phyloP scores from a whole-genome alignment of 139 green algal species.

The Chlorella sp. region DNA sequence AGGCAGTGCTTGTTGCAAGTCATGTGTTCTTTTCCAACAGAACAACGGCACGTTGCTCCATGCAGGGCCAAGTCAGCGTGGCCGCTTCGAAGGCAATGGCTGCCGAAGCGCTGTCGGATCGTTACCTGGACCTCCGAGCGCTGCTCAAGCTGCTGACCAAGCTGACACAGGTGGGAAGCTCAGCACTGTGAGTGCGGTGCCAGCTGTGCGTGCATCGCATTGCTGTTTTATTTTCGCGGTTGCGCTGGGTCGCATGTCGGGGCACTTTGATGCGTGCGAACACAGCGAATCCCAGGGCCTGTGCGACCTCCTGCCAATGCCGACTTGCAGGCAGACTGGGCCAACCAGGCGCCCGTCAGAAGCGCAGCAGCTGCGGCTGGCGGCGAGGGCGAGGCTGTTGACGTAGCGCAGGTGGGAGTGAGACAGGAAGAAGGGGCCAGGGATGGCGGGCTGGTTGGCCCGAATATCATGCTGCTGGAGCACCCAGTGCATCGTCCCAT shows the following conservation, averaged over 20 bases:
- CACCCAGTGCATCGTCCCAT: too few species aligned
- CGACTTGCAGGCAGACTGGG: constrained; percentile 39
- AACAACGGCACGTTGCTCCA: too few species aligned
- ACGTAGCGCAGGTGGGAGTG: background rate
- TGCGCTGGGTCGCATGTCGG: too few species aligned
- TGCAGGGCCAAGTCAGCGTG: constrained; percentile 35
- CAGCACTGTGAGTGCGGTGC: too few species aligned
- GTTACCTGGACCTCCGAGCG: constrained; percentile 75
- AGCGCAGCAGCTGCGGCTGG: background rate
- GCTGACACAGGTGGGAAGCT: constrained; percentile 74
- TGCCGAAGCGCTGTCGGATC: constrained; percentile 50
- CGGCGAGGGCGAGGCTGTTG: background rate
- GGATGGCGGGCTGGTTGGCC: background rate
- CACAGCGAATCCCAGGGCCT: too few species aligned
- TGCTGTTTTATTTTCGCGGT: too few species aligned
- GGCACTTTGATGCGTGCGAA: too few species aligned
- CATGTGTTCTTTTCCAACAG: too few species aligned
- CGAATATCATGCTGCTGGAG: too few species aligned
- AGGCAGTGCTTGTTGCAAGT: too few species aligned
- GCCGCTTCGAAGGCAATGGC: constrained; percentile 39
- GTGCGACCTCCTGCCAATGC: constrained; percentile 11
- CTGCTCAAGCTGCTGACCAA: constrained; percentile 85
- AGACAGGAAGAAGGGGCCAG: background rate
- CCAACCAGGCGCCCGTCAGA: background rate
- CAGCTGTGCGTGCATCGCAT: too few species aligned